These are phyloP conservation scores for Erigeron philadelphicus DNA, from an alignment of 140 eudicot species.

Conservation along the genomic window DNA sequence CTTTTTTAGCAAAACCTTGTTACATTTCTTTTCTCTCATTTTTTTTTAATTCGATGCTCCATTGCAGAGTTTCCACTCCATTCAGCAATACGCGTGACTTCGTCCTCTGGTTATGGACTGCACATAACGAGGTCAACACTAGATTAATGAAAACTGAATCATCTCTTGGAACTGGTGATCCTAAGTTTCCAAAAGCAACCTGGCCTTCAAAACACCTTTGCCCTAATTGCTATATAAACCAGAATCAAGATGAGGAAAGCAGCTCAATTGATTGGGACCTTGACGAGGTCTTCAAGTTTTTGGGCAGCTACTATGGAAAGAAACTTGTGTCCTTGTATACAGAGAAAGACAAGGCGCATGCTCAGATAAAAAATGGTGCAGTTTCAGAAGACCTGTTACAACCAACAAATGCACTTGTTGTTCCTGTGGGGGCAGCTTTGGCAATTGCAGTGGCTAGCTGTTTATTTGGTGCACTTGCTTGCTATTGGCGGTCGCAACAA, in stretches of 20 bases:
- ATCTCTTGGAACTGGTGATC: slow-evolving; percentile 55
- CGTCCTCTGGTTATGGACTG: slow-evolving; percentile 77
- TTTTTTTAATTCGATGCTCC: neutral
- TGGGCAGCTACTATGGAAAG: slow-evolving; percentile 64
- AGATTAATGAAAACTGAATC: slow-evolving; percentile 70
- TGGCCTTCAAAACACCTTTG: slow-evolving; percentile 92
- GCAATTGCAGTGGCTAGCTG: slow-evolving; percentile 96
- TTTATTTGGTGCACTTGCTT: slow-evolving; percentile 87
- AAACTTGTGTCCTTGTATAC: slow-evolving; percentile 41
- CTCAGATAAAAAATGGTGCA: slow-evolving; percentile 13
- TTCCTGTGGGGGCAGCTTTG: slow-evolving; percentile 84
- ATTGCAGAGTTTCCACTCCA: slow-evolving; percentile 61
- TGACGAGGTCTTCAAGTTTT: slow-evolving; percentile 65
- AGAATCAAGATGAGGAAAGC: slow-evolving; percentile 27
- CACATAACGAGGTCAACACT: slow-evolving; percentile 77
- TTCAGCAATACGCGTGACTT: slow-evolving; percentile 66
- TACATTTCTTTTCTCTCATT: neutral
- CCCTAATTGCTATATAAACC: slow-evolving; percentile 48
- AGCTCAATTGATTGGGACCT: slow-evolving; percentile 51
- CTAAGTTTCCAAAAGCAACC: slow-evolving; percentile 66
- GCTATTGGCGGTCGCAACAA: slow-evolving; percentile 86
- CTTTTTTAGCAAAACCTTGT: neutral
- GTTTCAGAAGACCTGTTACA: slow-evolving; percentile 45
- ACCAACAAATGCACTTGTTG: slow-evolving; percentile 71
- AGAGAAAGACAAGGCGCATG: slow-evolving; percentile 50